These are phyloP conservation scores for Candida tropicalis DNA, from an alignment of 1,139 yeast species.

Conservation along the genomic window DNA sequence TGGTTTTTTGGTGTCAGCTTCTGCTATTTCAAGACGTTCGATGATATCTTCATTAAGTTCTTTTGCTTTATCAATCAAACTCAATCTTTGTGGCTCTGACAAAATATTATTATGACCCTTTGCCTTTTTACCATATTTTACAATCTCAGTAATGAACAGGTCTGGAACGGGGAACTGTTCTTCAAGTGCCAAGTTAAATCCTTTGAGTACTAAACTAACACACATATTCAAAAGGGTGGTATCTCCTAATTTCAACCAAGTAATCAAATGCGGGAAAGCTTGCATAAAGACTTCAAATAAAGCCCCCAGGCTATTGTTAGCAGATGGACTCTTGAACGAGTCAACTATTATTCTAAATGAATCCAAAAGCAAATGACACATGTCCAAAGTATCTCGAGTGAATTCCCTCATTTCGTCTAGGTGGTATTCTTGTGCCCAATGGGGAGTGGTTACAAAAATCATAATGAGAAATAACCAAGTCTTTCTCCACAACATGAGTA, in stretches of 20 bases:
- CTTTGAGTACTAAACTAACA: constrained; percentile 67
- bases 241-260: constrained; percentile 85
- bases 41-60: constrained; percentile 42
- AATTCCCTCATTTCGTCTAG: constrained; percentile 68
- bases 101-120: constrained; percentile 67
- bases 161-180: constrained; percentile 50
- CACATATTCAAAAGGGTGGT: constrained; percentile 72
- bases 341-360: constrained; percentile 61
- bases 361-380: constrained; percentile 67
- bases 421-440: constrained; percentile 71
- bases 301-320: constrained; percentile 18
- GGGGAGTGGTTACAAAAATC: constrained; percentile 66
- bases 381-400: constrained; percentile 83
- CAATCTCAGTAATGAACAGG: constrained; percentile 52
- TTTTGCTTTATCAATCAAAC: constrained; percentile 59
- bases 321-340: constrained; percentile 21
- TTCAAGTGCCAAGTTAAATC: constrained; percentile 64
- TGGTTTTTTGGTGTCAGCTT: background rate
- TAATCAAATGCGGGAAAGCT: constrained; percentile 64
- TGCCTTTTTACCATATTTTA: constrained; percentile 66
- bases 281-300: constrained; percentile 42
- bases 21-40: background rate
- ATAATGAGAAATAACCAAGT: constrained; percentile 74
- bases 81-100: constrained; percentile 58
- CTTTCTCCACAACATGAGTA: constrained; percentile 58